These are phyloP conservation scores for Dioszegia hungarica DNA, from an alignment of 768 basidiomycete genomes.

Conservation along the genomic window DNA sequence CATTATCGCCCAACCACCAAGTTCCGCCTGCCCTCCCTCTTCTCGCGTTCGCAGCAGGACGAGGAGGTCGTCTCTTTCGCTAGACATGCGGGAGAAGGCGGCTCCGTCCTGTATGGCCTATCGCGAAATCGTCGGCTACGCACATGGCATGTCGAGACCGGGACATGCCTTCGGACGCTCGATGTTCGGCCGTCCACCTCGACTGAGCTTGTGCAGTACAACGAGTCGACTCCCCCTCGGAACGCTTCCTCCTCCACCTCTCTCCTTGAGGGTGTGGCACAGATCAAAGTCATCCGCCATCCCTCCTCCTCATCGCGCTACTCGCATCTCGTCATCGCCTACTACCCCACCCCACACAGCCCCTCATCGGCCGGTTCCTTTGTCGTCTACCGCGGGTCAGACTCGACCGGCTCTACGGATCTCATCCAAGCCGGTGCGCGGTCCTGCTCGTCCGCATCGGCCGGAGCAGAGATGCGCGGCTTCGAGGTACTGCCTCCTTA, in stretches of 20 bases:
- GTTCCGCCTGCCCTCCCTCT: constrained; percentile 35
- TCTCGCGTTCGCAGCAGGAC: constrained; percentile 23
- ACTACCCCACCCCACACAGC: constrained; percentile 65
- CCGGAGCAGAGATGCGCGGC: constrained; percentile 27
- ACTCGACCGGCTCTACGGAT: constrained; percentile 20
- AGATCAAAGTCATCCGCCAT: constrained; percentile 60
- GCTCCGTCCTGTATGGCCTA: constrained; percentile 60
- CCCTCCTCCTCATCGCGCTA: constrained; percentile 39
- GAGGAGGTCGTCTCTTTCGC: constrained; percentile 35
- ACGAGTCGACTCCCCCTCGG: not conserved
- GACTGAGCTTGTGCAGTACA: constrained; percentile 3
- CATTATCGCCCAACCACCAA: constrained; percentile 30
- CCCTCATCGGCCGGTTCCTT: constrained; percentile 73
- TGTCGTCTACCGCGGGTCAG: constrained; percentile 52
- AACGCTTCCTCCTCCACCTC: not conserved
- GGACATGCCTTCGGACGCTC: constrained; percentile 62
- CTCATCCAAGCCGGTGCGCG: constrained; percentile 18
- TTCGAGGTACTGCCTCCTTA: constrained; percentile 30
- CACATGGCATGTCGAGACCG: constrained; percentile 69
- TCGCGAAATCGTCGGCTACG: constrained; percentile 80
- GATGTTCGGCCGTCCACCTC: constrained; percentile 25
- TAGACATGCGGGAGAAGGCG: constrained; percentile 7
- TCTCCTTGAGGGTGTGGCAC: constrained; percentile 51
- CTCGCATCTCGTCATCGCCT: constrained; percentile 62
- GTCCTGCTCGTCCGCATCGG: constrained; percentile 46